Evolutionary conservation across 805 yeast species (phyloP), one percentile per base, ranked within the genome.

Genomic region (Pichia eremophila): DNA sequence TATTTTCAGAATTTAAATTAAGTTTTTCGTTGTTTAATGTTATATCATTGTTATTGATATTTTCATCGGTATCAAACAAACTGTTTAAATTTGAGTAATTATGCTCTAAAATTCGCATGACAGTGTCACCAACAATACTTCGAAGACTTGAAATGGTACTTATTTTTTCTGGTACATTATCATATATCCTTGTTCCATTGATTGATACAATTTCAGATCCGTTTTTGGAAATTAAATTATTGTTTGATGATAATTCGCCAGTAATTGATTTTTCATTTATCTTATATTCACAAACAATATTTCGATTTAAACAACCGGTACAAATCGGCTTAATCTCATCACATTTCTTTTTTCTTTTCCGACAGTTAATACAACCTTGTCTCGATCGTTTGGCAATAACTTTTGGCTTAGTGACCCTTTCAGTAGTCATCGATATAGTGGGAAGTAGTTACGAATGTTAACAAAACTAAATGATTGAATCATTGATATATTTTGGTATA

Each of bases 271-370:
- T 32, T 19, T 36, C 22, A 27, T 7, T 43, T 32, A 46, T 46
- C 37, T 51, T 40, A 45, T 58, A 55, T 48, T 56, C 50, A 35
- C 59, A 56, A 14, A 47, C 50, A 11, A 52, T 29, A 36, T 54
- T 54, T 43, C 59, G 43, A 18, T 52, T 55, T 28, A 56, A 36
- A 43, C 65, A 61, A 2, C 63, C 64, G 10, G 62, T 50, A 46
- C 65, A 61, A 7, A 51, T 55, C 2, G 64, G 64, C 40, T 51
- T 53, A 15, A 51, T 46, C 40, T 61, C 65, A 46, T 61, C 61
- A 49, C 65, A 61, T 50, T 60, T 61, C 55, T 61, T 61, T 54
- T 61, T 61, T 22, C 65, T 45, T 27, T 51, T 53, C 12, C 57
- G 46, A 41, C 65, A 61, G 32, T 58, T 54, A 36, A 61, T 52